These are phyloP conservation scores for Solanum dulcamara DNA, from an alignment of 257 asterid species.

Conservation along the genomic window DNA sequence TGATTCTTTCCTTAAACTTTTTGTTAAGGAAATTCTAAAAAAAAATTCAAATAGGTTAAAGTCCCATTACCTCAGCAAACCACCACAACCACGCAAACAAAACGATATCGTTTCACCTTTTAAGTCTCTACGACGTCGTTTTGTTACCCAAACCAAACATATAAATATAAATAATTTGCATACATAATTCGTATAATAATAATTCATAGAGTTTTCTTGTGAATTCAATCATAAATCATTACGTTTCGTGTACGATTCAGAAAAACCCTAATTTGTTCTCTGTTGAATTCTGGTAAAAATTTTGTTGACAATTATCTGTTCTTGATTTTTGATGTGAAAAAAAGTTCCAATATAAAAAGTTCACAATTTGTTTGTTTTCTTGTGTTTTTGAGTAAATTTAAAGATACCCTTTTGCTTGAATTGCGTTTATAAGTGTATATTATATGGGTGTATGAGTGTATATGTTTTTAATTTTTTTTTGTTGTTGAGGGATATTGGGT, in stretches of 20 bases:
- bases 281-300: background rate
- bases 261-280: background rate
- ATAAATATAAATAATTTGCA: background rate
- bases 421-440: background rate
- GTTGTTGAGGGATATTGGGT: background rate
- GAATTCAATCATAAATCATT: background rate
- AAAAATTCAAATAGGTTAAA: background rate
- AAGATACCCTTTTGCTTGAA: background rate
- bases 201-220: background rate
- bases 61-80: background rate
- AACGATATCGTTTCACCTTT: background rate
- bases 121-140: background rate
- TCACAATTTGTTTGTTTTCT: background rate
- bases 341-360: background rate
- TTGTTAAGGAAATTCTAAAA: background rate
- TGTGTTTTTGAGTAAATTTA: background rate
- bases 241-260: background rate
- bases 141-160: background rate
- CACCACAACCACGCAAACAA: background rate
- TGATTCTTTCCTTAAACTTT: background rate
- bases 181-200: too few relatives aligned
- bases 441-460: background rate
- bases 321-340: background rate
- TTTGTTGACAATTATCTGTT: background rate
- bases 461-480: background rate